Evolutionary conservation across 116 monocot genomes (phyloP).

Genomic region (Papilionanthe hybrid): DNA sequence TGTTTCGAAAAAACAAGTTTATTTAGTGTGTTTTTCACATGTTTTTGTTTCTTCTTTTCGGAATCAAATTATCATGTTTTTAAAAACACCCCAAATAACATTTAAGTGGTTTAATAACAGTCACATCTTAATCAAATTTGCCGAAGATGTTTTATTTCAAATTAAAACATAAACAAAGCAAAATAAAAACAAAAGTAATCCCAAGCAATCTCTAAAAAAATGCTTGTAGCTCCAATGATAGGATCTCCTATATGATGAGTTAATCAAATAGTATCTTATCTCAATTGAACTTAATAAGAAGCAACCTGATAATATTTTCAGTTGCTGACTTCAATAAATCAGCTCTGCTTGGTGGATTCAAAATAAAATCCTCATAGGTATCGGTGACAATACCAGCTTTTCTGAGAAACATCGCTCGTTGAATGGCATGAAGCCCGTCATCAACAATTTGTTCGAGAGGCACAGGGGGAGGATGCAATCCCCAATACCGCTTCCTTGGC

Average conservation of each 20-base stretch:
- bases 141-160: too few relatives aligned
- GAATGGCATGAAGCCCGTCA: slow-evolving; percentile 71
- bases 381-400: slow-evolving; percentile 88
- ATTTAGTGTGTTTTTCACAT: too few relatives aligned
- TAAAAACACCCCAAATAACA: too few relatives aligned
- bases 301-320: slow-evolving; percentile 65
- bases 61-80: too few relatives aligned
- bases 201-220: neutral
- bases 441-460: slow-evolving; percentile 92
- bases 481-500: slow-evolving; percentile 95
- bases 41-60: too few relatives aligned
- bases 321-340: slow-evolving; percentile 74
- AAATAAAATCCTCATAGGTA: slow-evolving; percentile 76
- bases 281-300: neutral
- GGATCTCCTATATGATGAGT: slow-evolving; percentile 9
- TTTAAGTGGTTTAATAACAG: too few relatives aligned
- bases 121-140: too few relatives aligned
- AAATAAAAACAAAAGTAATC: too few relatives aligned
- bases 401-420: slow-evolving; percentile 71
- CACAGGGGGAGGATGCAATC: slow-evolving; percentile 92
- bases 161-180: too few relatives aligned
- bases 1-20: too few relatives aligned
- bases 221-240: neutral
- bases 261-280: neutral
- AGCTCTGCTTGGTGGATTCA: slow-evolving; percentile 80